A percentile compares a stretch with the other conserved stretches of the same genome.
Evolutionary conservation across 441 rosid genomes (phyloP).

Genomic region (Lepidium campestre): DNA sequence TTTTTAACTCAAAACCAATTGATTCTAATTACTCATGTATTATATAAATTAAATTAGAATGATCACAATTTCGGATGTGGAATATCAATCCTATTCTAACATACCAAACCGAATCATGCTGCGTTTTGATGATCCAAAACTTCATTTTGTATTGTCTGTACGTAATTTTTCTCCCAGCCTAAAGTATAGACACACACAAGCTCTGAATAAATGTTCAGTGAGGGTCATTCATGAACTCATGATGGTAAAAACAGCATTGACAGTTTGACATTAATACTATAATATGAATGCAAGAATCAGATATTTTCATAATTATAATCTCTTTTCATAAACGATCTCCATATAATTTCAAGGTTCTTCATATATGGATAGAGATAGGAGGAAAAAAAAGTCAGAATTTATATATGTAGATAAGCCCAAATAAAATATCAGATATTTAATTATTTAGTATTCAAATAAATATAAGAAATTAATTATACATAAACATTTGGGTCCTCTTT

Average conservation of each 20-base stretch:
- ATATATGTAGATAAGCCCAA: not conserved
- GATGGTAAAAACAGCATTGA: not conserved
- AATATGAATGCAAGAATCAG: not conserved
- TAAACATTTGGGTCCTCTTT: constrained; percentile 6
- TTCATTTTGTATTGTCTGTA: not conserved
- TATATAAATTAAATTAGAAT: too few species aligned
- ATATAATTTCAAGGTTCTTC: not conserved
- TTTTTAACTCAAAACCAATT: too few species aligned
- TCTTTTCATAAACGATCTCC: not conserved
- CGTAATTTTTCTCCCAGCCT: not conserved
- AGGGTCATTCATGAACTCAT: not conserved
- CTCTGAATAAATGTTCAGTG: not conserved
- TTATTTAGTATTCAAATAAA: not conserved
- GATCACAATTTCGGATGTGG: too few species aligned
- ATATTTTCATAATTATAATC: not conserved
- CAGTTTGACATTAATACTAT: not conserved
- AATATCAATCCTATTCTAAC: too few species aligned
- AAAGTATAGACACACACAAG: not conserved
- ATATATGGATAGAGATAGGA: not conserved
- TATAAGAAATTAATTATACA: not conserved
- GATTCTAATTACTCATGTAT: too few species aligned
- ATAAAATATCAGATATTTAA: not conserved
- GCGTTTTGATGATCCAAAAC: too few species aligned
- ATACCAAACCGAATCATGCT: too few species aligned
- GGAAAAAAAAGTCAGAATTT: not conserved